These are phyloP conservation scores for Talaromyces sp. DNA, from an alignment of 2,329 filamentous ascomycete species.

Conservation along the genomic window DNA sequence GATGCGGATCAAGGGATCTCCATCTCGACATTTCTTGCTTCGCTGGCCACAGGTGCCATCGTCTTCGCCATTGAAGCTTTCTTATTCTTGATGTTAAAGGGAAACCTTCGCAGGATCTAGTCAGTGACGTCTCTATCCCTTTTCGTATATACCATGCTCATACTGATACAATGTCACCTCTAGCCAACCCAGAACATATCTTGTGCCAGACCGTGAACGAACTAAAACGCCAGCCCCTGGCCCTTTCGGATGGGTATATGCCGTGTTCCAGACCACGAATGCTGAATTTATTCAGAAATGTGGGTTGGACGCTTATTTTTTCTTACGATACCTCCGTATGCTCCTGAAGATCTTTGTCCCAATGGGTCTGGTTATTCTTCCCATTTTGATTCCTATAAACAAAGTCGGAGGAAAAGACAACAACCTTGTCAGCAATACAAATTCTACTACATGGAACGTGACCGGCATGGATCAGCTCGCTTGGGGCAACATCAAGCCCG, in stretches of 20 bases:
- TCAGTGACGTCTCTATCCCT: slow-evolving; percentile 43
- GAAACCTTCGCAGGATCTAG: slow-evolving; percentile 80
- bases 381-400: slow-evolving; percentile 83
- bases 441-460: slow-evolving; percentile 46
- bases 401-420: slow-evolving; percentile 66
- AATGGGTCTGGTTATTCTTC: slow-evolving; percentile 71
- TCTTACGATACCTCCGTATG: slow-evolving; percentile 82
- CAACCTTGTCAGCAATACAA: slow-evolving; percentile 42
- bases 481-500: slow-evolving; percentile 76
- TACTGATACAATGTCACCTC: slow-evolving; percentile 14
- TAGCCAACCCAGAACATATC: slow-evolving; percentile 78
- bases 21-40: slow-evolving; percentile 59
- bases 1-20: slow-evolving; percentile 35
- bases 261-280: slow-evolving; percentile 64
- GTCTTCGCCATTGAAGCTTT: slow-evolving; percentile 62
- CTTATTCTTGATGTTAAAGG: slow-evolving; percentile 72
- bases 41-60: slow-evolving; percentile 59
- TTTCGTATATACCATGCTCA: slow-evolving; percentile 9
- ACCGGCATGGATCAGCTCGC: slow-evolving; percentile 76
- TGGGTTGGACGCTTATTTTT: slow-evolving; percentile 95
- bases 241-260: slow-evolving; percentile 52
- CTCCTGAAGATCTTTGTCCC: slow-evolving; percentile 90
- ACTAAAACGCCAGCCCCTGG: slow-evolving; percentile 67
- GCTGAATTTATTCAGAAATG: slow-evolving; percentile 93
- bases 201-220: slow-evolving; percentile 80